Base-by-base conservation (phyloP, 1,284 basidiomycete genomes). In the Trichosporon asahii region DNA sequence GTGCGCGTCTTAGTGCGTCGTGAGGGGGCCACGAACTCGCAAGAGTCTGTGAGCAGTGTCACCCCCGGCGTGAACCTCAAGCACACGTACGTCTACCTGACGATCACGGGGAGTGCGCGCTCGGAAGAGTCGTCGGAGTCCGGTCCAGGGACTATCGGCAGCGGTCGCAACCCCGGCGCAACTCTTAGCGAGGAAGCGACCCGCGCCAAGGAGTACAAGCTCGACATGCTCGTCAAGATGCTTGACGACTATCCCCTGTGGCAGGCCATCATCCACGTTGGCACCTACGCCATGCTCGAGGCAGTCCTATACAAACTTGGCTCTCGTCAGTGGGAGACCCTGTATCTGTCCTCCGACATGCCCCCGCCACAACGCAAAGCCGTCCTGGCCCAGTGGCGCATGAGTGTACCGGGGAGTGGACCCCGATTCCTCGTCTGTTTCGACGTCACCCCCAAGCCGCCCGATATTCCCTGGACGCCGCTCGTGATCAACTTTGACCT, bases 401-500 rank as follows among this genome's bases (percentile, higher is more conserved):
- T 75, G 53, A 78, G 80, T 0, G 65, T 74, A 2, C 74, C 78
- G 15, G 71, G 79, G 64, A 66, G 77, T 23, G 83, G 83, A 1
- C 81, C 84, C 4, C 83, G 85, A 81, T 90, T 94, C 61, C 86
- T 98, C 66, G 90, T 98, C 40, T 90, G 95, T 66, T 95, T 94
- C 76, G 95, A 98, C 79, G 90, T 95, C 64, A 91, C 90, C 80
- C 88, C 97, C 76, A 95, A 96, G 83, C 87, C 89, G 23, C 90
- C 91, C 27, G 95, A 97, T 76, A 89, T 96, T 67, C 89, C 92
- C 15, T 94, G 95, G 83, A 88, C 95, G 64, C 92, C 94, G 71
- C 87, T 98, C 44, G 89, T 98, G 74, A 90, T 98, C 84, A 96
- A 96, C 84, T 95, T 95, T 82, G 94, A 98, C 86, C 85, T 98